Evolutionary conservation across 2,329 filamentous ascomycete species (phyloP).

Genomic region (Paecilomyces fulvus): DNA sequence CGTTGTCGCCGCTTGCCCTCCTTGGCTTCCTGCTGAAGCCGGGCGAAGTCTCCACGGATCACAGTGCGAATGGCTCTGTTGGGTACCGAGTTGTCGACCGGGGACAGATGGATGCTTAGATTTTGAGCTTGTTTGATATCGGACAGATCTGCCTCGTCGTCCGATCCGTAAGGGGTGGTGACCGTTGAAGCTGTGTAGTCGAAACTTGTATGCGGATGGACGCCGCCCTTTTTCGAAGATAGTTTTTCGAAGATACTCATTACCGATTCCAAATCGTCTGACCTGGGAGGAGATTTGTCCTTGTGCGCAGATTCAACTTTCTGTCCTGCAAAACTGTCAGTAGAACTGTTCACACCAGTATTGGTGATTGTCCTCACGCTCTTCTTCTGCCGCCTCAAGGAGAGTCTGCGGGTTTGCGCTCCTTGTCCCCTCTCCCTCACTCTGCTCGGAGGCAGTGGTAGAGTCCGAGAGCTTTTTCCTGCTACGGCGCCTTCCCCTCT

Average conservation of each 20-base stretch:
- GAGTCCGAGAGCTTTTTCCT: conserved; percentile 21
- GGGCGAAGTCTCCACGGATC: conserved; percentile 72
- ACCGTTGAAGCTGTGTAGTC: conserved; percentile 56
- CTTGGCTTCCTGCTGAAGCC: conserved; percentile 66
- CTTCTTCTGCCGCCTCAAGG: conserved; percentile 67
- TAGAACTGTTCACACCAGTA: neutral
- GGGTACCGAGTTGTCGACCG: conserved; percentile 62
- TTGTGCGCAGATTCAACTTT: conserved; percentile 48
- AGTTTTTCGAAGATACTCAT: conserved; percentile 44
- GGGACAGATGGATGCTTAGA: conserved; percentile 70
- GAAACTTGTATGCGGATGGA: conserved; percentile 80
- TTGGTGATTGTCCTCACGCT: conserved; percentile 50
- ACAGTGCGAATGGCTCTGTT: conserved; percentile 84
- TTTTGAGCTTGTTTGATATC: conserved; percentile 86
- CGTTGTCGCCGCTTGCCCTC: conserved; percentile 70
- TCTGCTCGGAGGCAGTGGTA: conserved; percentile 21
- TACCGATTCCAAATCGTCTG: conserved; percentile 54
- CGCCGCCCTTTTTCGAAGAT: conserved; percentile 41
- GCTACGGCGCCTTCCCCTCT: conserved; percentile 27
- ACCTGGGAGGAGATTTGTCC: conserved; percentile 59
- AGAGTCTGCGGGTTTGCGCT: conserved; percentile 49
- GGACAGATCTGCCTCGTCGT: conserved; percentile 73
- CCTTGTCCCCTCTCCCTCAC: conserved; percentile 27
- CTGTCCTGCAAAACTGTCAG: conserved; percentile 34
- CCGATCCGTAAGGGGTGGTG: conserved; percentile 64